Evolutionary conservation across 768 basidiomycete species (phyloP).

Genomic region (Mycena venus): DNA sequence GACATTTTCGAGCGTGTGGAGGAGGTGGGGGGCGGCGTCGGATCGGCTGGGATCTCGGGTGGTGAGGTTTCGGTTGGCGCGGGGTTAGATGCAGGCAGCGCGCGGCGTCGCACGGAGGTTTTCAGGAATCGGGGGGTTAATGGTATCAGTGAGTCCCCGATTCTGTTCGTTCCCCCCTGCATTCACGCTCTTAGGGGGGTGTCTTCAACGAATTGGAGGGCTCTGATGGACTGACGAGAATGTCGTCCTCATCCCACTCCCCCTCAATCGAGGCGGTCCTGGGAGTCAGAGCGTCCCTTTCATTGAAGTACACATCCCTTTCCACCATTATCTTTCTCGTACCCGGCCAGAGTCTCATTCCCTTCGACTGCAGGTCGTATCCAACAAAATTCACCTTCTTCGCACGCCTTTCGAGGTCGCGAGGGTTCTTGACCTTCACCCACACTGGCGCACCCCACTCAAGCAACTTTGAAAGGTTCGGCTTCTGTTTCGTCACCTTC

Average conservation of each 20-base stretch:
- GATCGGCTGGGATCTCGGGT: no score
- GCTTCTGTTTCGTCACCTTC: background rate
- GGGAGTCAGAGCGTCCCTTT: no score
- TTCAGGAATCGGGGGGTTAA: no score
- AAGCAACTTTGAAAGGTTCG: background rate
- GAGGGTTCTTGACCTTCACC: background rate
- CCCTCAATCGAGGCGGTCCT: conserved; percentile 1
- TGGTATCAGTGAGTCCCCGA: no score
- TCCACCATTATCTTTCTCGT: conserved; percentile 42
- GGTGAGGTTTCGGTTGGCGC: background rate
- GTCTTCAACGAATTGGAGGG: no score
- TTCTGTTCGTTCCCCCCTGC: no score
- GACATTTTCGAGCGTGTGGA: no score
- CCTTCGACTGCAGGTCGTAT: conserved; percentile 37
- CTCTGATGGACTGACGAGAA: background rate
- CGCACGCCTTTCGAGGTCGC: conserved; percentile 36
- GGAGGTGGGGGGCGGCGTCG: no score
- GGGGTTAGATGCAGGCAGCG: background rate
- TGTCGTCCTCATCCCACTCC: background rate
- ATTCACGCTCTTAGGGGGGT: no score
- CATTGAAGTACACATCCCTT: conserved; percentile 28
- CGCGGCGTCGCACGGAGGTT: no score
- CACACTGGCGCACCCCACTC: no score
- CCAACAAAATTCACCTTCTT: conserved; percentile 35
- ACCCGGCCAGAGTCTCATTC: conserved; percentile 42